Percentiles rank a stretch among this genome's conserved stretches.
Conservation (phyloP, 1,139 yeast genomes). For the Trichomonascaceae sp. region DNA sequence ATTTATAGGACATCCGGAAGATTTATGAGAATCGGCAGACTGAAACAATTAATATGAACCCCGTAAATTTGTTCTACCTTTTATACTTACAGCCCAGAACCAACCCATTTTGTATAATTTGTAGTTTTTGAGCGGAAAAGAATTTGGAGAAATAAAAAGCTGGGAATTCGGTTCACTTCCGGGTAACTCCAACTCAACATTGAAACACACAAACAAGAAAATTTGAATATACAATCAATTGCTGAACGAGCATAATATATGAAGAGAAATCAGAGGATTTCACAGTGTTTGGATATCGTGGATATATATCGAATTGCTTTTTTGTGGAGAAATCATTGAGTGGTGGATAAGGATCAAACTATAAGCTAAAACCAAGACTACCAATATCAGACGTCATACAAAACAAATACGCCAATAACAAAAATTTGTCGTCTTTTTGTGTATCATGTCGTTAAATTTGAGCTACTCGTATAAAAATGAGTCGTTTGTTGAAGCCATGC, state of each 20-base stretch:
- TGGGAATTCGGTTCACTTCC: neutral
- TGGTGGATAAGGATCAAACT: neutral
- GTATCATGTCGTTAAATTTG: slow-evolving; percentile 23
- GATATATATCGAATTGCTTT: neutral
- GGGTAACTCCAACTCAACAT: neutral
- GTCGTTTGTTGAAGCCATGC: slow-evolving; percentile 70
- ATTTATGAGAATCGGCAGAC: slow-evolving; percentile 41
- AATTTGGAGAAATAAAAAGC: neutral
- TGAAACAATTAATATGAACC: neutral
- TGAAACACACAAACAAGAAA: neutral
- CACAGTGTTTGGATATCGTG: neutral
- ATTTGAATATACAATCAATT: neutral
- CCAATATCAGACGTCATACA: neutral
- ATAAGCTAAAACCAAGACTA: neutral
- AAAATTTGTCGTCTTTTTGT: neutral
- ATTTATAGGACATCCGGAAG: slow-evolving; percentile 6
- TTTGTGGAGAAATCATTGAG: neutral
- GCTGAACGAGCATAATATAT: neutral
- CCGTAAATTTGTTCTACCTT: neutral
- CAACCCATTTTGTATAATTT: slow-evolving; percentile 20
- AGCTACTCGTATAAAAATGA: slow-evolving; percentile 24
- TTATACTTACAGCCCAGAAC: slow-evolving; percentile 21
- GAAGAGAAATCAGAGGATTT: neutral
- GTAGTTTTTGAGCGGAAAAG: neutral
- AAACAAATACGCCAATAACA: neutral